These are phyloP conservation scores for Angomonas deanei DNA, from an alignment of 208 protist species.

Conservation along the genomic window DNA sequence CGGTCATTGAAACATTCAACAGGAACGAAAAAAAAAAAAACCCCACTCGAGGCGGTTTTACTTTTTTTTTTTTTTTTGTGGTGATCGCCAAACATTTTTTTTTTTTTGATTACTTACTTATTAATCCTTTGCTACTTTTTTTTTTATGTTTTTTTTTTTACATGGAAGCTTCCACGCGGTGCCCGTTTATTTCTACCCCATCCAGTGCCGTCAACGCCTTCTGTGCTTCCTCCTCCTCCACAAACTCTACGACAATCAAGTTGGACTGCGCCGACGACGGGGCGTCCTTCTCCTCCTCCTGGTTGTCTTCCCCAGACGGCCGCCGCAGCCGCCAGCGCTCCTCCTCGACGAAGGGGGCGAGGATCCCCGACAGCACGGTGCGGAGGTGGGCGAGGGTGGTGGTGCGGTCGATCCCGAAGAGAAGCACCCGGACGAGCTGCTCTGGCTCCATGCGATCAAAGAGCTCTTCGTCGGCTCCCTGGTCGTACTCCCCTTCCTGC, in stretches of 20 bases:
- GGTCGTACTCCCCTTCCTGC: background rate
- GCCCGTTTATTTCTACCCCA: conserved; percentile 65
- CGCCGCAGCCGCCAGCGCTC: conserved; percentile 43
- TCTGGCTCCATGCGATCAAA: background rate
- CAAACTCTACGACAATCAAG: conserved; percentile 57
- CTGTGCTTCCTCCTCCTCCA: conserved; percentile 20
- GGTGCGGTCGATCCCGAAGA: conserved; percentile 67
- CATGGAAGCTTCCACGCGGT: conserved; percentile 46
- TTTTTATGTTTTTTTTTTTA: conserved; percentile 12
- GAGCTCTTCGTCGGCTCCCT: background rate
- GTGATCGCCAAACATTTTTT: background rate
- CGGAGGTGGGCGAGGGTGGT: conserved; percentile 39
- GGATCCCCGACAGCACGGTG: conserved; percentile 54
- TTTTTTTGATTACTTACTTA: conserved; percentile 1
- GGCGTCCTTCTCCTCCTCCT: background rate
- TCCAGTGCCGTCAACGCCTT: conserved; percentile 41
- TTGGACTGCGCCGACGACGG: background rate
- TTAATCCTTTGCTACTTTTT: background rate
- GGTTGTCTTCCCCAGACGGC: conserved; percentile 35
- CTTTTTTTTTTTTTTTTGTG: background rate
- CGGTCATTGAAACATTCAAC: too few species aligned
- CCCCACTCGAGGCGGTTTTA: background rate
- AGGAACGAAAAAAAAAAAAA: background rate
- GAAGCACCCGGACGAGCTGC: background rate
- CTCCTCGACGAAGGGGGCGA: conserved; percentile 8